phyloP scores from a whole-genome alignment of 768 basidiomycete species.

The Tricholoma bakamatsutake region DNA sequence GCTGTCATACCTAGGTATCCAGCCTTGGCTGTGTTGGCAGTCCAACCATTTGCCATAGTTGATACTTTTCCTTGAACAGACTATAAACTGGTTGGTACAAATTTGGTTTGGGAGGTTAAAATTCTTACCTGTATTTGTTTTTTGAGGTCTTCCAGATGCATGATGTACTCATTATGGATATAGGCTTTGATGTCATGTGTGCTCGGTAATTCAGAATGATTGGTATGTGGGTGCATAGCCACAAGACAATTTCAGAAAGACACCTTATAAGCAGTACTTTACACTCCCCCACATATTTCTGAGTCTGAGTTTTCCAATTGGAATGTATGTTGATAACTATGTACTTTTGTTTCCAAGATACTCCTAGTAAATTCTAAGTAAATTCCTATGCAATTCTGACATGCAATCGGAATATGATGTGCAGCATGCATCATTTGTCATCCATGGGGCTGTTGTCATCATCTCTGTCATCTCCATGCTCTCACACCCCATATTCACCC shows the following conservation, averaged over 20 bases:
- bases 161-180: constrained; percentile 11
- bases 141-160: constrained; percentile 6
- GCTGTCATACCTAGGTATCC: constrained; percentile 13
- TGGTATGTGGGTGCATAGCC: neutral
- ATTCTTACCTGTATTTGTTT: constrained; percentile 5
- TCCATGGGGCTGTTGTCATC: too few relatives aligned
- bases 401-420: too few relatives aligned
- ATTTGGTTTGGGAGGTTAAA: neutral
- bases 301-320: too few relatives aligned
- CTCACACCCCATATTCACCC: too few relatives aligned
- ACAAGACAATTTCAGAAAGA: constrained; percentile 1
- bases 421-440: too few relatives aligned
- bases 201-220: neutral
- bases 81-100: neutral
- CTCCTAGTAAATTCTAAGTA: too few relatives aligned
- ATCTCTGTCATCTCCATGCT: too few relatives aligned
- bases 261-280: too few relatives aligned
- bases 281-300: too few relatives aligned
- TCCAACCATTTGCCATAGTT: constrained; percentile 13
- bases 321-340: too few relatives aligned
- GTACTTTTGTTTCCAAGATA: too few relatives aligned
- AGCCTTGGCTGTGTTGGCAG: constrained; percentile 11
- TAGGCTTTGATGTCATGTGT: constrained; percentile 8
- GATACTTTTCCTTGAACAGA: constrained; percentile 14
- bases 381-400: too few relatives aligned